phyloP scores from a whole-genome alignment of 768 basidiomycete genomes.

The Russula sp. region DNA sequence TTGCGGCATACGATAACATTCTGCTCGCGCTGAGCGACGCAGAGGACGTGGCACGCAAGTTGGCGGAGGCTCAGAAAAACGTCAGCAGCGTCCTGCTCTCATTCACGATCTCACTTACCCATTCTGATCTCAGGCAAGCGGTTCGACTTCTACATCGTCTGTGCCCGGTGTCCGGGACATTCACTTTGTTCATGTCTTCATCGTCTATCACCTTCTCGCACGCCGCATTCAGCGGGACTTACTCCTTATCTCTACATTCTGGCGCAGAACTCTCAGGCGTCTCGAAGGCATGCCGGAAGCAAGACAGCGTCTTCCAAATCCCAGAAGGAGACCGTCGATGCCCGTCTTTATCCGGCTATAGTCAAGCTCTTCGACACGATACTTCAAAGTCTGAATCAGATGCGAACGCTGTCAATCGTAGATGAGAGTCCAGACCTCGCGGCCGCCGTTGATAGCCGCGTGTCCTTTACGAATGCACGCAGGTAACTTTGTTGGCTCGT shows the following conservation, averaged over 20 bases:
- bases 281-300: conserved; percentile 31
- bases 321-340: conserved; percentile 55
- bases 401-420: conserved; percentile 78
- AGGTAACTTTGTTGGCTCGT: conserved; percentile 45
- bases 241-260: conserved; percentile 69
- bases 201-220: conserved; percentile 83
- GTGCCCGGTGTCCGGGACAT: conserved; percentile 62
- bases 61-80: conserved; percentile 84
- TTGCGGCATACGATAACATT: conserved; percentile 85
- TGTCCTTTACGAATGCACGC: conserved; percentile 70
- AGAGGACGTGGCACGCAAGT: conserved; percentile 75
- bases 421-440: conserved; percentile 86
- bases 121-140: conserved; percentile 39
- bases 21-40: conserved; percentile 85
- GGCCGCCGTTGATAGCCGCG: conserved; percentile 70
- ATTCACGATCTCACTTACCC: conserved; percentile 2
- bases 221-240: conserved; percentile 88
- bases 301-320: conserved; percentile 33
- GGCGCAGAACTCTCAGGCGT: conserved; percentile 37
- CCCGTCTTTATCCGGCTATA: conserved; percentile 76
- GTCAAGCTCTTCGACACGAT: conserved; percentile 87
- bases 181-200: conserved; percentile 81
- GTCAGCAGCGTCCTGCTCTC: conserved; percentile 39
- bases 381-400: conserved; percentile 79
- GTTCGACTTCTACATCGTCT: conserved; percentile 41